A percentile compares a stretch with the other conserved stretches of the same genome.
Conservation (phyloP, 495 filamentous ascomycete species). For the Podospora pseudocomata region DNA sequence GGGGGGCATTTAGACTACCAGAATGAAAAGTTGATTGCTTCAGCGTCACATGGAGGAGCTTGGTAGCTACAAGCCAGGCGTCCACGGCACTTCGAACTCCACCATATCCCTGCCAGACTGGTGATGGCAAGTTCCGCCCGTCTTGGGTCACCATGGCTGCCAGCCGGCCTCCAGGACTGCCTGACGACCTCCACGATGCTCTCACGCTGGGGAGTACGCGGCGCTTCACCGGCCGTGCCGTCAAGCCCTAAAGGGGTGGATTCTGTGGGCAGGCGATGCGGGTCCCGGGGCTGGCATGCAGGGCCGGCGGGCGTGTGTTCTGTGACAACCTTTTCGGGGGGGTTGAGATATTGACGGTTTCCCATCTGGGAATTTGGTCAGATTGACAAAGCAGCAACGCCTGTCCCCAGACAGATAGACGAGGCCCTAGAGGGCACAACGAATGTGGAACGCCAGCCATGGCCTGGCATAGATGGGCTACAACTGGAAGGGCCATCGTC, state of each 20-base stretch:
- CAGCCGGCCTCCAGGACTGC: background rate
- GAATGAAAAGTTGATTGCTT: conserved; percentile 32
- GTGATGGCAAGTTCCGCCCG: conserved; percentile 22
- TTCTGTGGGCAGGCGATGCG: conserved; percentile 14
- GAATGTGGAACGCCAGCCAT: conserved; percentile 19
- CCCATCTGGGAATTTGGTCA: conserved; percentile 31
- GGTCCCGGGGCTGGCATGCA: conserved; percentile 12
- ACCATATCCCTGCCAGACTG: conserved; percentile 7
- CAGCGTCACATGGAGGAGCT: conserved; percentile 31
- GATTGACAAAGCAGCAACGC: conserved; percentile 34
- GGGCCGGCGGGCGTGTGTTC: conserved; percentile 11
- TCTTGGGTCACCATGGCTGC: background rate
- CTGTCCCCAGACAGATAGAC: conserved; percentile 15
- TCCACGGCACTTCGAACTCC: conserved; percentile 30
- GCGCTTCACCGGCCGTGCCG: conserved; percentile 16
- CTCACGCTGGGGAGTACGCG: background rate
- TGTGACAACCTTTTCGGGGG: conserved; percentile 25
- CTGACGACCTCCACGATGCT: background rate
- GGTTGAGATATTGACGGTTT: conserved; percentile 20
- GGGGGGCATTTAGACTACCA: conserved; percentile 14
- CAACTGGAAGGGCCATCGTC: background rate
- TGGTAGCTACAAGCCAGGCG: conserved; percentile 21
- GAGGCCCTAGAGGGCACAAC: conserved; percentile 12
- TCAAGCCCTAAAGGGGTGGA: conserved; percentile 14
- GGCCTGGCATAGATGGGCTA: background rate